These are phyloP conservation scores for Paramecium caudatum DNA, from an alignment of 73 alveolate genomes.

Conservation along the genomic window DNA sequence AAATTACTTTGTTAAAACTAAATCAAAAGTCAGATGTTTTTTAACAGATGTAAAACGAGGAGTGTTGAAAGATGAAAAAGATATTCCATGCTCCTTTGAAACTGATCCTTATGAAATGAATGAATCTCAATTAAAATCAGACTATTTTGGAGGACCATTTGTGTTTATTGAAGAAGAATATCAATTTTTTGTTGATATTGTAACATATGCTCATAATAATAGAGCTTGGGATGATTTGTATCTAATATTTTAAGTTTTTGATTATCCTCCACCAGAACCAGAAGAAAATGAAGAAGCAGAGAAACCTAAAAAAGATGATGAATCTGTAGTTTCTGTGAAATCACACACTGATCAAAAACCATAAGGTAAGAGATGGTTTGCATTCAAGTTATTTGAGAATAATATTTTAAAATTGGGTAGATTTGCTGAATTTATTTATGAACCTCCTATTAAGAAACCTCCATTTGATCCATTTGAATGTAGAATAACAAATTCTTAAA, in stretches of 20 bases:
- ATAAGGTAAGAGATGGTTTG: conserved; percentile 69
- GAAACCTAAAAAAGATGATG: conserved; percentile 50
- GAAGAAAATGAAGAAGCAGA: conserved; percentile 51
- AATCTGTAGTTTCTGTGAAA: conserved; percentile 45
- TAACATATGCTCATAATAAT: conserved; percentile 75
- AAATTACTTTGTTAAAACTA: conserved; percentile 61
- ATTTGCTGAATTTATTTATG: conserved; percentile 62
- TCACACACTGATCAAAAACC: conserved; percentile 30
- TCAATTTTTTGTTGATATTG: conserved; percentile 75
- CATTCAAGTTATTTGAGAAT: conserved; percentile 55
- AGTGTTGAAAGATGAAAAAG: conserved; percentile 72
- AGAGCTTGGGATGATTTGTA: conserved; percentile 75
- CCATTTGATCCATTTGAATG: conserved; percentile 71
- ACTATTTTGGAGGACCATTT: conserved; percentile 65
- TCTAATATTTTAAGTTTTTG: conserved; percentile 68
- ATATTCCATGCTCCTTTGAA: conserved; percentile 67
- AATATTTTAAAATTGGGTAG: conserved; percentile 52
- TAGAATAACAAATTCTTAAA: conserved; percentile 6
- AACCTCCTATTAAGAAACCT: conserved; percentile 68
- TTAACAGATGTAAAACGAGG: conserved; percentile 74
- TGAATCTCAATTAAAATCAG: conserved; percentile 13
- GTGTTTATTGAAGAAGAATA: conserved; percentile 75
- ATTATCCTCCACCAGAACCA: conserved; percentile 26
- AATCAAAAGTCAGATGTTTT: conserved; percentile 74
- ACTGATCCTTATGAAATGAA: conserved; percentile 74